Evolutionary conservation across 2,329 filamentous ascomycete species (phyloP), one percentile per base, ranked within the genome.

Genomic region (Malbranchea zuffiana): DNA sequence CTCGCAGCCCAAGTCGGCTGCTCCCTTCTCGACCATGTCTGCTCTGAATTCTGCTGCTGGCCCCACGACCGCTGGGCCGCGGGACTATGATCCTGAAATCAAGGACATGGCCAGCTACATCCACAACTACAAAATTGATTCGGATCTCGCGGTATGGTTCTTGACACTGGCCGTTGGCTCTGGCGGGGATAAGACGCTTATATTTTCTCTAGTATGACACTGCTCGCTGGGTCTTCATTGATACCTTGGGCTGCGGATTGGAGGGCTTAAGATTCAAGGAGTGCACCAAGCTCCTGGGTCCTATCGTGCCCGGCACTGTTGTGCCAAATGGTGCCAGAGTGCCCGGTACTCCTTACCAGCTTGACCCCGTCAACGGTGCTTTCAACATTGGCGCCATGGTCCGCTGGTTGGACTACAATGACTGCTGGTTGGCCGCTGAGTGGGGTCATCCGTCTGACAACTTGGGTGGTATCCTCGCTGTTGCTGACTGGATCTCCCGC

Each of bases 351-450:
- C 77, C 82, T 49, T 96, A 88, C 68, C 80, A 92, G 66, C 78
- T 98, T 50, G 90, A 96, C 61, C 90, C 90, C 25, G 78, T 96
- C 59, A 88, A 88, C 54, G 90, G 81, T 45, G 90, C 90, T 47
- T 96, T 98, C 76, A 96, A 96, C 73, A 96, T 98, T 53, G 90
- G 90, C 53, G 82, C 90, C 54, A 93, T 94, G 80, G 94, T 98
- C 68, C 76, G 90, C 58, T 98, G 90, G 90, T 76, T 98, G 54
- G 90, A 98, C 69, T 98, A 96, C 75, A 98, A 98, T 63, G 90
- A 98, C 74, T 96, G 90, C 76, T 98, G 88, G 90, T 73, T 96
- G 47, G 90, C 88, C 29, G 90, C 90, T 39, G 90, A 98, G 69
- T 98, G 90, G 90, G 90, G 90, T 41, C 90, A 98, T 65, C 90